Conservation (phyloP, 352 stramenopile genomes). For the Phytophthora tentaculata region DNA sequence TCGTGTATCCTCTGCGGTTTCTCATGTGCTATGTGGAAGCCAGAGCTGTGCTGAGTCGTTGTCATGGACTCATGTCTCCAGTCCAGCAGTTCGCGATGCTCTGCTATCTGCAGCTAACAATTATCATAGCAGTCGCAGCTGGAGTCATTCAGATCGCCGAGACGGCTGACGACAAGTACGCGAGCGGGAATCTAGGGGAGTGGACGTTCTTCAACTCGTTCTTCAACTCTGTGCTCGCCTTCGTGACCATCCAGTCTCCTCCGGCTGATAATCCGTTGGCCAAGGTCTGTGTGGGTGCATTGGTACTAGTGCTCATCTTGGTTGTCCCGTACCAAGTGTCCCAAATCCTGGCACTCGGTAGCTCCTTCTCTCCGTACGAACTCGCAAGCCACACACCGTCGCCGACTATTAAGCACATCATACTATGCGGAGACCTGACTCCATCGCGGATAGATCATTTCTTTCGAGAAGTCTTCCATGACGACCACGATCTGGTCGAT, state of each 20-base stretch:
- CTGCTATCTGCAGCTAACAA: conserved; percentile 79
- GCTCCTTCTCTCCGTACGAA: conserved; percentile 80
- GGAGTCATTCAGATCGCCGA: conserved; percentile 87
- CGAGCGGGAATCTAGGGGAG: conserved; percentile 58
- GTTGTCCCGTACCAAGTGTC: conserved; percentile 86
- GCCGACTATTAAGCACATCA: conserved; percentile 65
- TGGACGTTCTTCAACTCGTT: conserved; percentile 90
- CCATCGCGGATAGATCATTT: conserved; percentile 85
- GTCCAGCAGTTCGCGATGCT: conserved; percentile 79
- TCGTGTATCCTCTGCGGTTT: conserved; percentile 83
- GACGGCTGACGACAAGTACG: conserved; percentile 55
- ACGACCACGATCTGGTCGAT: conserved; percentile 83
- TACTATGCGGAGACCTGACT: conserved; percentile 82
- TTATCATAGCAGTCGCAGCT: conserved; percentile 76
- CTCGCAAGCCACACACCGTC: conserved; percentile 65
- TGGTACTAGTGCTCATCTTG: conserved; percentile 82
- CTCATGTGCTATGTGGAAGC: conserved; percentile 81
- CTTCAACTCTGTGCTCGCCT: conserved; percentile 87
- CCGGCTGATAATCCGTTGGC: conserved; percentile 78
- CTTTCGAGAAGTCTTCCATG: conserved; percentile 86
- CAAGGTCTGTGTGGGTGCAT: conserved; percentile 77
- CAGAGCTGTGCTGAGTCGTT: conserved; percentile 77
- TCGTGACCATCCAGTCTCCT: conserved; percentile 87
- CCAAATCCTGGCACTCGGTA: conserved; percentile 74
- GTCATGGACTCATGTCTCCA: conserved; percentile 78